Conservation (phyloP, 2,329 filamentous ascomycete genomes). For the Talaromyces sp. region DNA sequence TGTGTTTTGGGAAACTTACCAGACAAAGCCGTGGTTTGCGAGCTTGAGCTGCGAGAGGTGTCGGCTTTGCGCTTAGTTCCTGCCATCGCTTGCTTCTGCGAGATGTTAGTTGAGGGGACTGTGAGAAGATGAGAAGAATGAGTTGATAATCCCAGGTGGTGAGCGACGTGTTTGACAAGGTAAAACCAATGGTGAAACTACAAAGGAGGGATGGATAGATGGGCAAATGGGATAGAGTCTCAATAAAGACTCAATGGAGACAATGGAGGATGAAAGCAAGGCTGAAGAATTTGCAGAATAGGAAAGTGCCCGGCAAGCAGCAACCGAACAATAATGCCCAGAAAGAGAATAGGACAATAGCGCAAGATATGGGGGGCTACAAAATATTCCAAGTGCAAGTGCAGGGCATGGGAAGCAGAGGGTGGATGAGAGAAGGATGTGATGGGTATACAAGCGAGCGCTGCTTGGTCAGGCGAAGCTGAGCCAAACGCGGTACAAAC, state of each 20-base stretch:
- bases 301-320: not conserved
- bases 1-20: not conserved
- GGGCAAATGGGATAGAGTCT: not conserved
- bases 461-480: too few species aligned
- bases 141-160: not conserved
- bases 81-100: conserved; percentile 28
- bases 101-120: not conserved
- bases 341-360: not conserved
- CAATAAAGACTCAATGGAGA: not conserved
- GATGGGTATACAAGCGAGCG: not conserved
- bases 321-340: not conserved
- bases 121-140: not conserved
- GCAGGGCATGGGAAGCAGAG: not conserved
- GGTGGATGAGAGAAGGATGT: not conserved
- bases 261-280: not conserved
- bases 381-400: not conserved
- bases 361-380: not conserved
- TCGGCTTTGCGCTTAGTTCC: conserved; percentile 32
- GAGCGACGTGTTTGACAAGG: not conserved
- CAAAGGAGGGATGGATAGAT: not conserved
- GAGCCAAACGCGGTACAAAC: not conserved
- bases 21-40: not conserved
- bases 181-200: not conserved
- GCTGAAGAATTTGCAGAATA: not conserved
- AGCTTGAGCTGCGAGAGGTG: conserved; percentile 16